phyloP scores from a whole-genome alignment of 2,329 filamentous ascomycete genomes.

The Lasiodiplodia citricola region DNA sequence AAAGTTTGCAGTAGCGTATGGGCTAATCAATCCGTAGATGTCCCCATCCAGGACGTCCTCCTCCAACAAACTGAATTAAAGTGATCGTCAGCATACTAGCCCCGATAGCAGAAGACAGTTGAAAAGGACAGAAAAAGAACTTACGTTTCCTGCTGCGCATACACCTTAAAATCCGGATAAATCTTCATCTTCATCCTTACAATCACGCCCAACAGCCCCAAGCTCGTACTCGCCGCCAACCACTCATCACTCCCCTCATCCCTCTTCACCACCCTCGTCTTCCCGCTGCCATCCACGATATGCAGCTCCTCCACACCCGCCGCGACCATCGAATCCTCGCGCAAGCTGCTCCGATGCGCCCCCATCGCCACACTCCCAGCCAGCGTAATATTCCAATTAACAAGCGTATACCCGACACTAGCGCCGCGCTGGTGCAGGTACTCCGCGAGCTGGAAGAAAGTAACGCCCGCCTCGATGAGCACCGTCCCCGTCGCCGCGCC shows the following conservation, averaged over 20 bases:
- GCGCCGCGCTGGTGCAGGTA: slow-evolving; percentile 55
- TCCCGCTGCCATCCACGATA: slow-evolving; percentile 56
- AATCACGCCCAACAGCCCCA: slow-evolving; percentile 57
- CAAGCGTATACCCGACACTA: slow-evolving; percentile 57
- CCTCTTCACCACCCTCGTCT: slow-evolving; percentile 49
- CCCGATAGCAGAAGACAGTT: background rate
- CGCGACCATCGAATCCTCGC: slow-evolving; percentile 58
- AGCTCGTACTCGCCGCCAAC: slow-evolving; percentile 58
- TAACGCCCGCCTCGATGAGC: slow-evolving; percentile 58
- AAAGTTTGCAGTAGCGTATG: slow-evolving; percentile 59
- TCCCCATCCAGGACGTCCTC: slow-evolving; percentile 57
- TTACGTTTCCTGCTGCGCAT: slow-evolving; percentile 56
- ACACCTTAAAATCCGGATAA: slow-evolving; percentile 59
- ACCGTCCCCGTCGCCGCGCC: slow-evolving; percentile 49
- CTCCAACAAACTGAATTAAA: slow-evolving; percentile 40
- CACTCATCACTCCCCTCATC: slow-evolving; percentile 55
- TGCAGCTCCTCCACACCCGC: slow-evolving; percentile 56
- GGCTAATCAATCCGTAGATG: slow-evolving; percentile 56
- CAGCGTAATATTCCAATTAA: slow-evolving; percentile 62
- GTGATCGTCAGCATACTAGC: background rate
- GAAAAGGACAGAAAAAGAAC: slow-evolving; percentile 28
- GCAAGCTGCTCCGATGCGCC: slow-evolving; percentile 55
- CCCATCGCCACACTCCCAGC: slow-evolving; percentile 60
- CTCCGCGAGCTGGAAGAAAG: slow-evolving; percentile 55
- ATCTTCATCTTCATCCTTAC: slow-evolving; percentile 56